Evolutionary conservation across 208 protist species (phyloP), one percentile per base, ranked within the genome.

Genomic region (Trypanosoma vivax): DNA sequence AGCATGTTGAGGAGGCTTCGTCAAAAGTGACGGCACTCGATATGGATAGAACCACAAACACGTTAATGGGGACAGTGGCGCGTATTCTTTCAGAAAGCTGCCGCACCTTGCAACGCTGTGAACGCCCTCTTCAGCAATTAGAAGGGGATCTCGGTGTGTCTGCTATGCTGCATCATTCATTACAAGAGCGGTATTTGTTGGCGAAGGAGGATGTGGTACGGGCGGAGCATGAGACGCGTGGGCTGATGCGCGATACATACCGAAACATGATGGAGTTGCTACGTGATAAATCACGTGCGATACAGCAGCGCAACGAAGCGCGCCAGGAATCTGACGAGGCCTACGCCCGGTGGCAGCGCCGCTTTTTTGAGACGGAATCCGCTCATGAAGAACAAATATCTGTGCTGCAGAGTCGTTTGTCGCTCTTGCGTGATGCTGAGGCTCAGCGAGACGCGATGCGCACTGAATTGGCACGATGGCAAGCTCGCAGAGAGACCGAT

Each of bases 241-340:
- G n/a, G 31, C 5, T 54, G 14, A 16, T 62, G 34, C 50, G 40
- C 18, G 40, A 57, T 16, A 25, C 14, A 6, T 60, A 21, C 30
- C 46, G 47, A 9, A 33, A 53, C 24, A 41, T 18, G 11, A 55
- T 25, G 5, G 27, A 34, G 19, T 25, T 50, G 27, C 35, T 58
- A 25, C 42, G n/a, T 16, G 38, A 59, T 31, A 56, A 60, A 28
- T 18, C 19, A 14, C 63, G 18, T 42, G 29, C 30, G 9, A 21
- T 47, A 43, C 73, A 58, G 24, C 50, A 43, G 2, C 34, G 25
- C 5, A 57, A 59, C 9, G 55, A 60, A 33, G 54, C 18, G 28
- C 35, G 2, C n/a, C 14, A 14, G 9, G 63, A 38, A 11, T 25
- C n/a, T 38, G 35, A 68, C 9, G 39, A 57, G 6, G 48, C 37